Conservation (phyloP, 768 basidiomycete species). For the Favolaschia claudopus region DNA sequence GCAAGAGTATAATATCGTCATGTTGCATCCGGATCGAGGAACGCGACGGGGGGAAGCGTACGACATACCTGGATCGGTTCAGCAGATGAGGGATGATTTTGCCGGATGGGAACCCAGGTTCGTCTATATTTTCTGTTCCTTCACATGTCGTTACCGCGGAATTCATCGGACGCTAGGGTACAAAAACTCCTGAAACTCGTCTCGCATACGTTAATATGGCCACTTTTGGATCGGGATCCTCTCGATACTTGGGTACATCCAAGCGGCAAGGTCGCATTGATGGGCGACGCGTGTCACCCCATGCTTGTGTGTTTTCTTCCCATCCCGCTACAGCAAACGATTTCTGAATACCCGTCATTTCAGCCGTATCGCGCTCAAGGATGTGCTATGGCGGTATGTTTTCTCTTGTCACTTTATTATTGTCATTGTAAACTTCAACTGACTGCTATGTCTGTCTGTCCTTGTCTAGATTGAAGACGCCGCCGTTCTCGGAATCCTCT, state of each 20-base stretch:
- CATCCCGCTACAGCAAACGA: background rate
- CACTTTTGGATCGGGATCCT: conserved; percentile 57
- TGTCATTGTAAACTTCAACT: no score
- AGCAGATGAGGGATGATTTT: conserved; percentile 57
- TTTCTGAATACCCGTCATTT: background rate
- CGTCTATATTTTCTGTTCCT: background rate
- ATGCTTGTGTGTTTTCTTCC: conserved; percentile 43
- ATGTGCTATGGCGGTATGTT: conserved; percentile 57
- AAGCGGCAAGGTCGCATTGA: conserved; percentile 49
- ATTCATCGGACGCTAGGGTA: conserved; percentile 36
- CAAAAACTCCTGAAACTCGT: conserved; percentile 54
- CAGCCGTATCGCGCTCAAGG: conserved; percentile 66
- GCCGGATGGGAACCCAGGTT: conserved; percentile 52
- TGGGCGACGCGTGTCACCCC: conserved; percentile 66
- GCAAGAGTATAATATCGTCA: conserved; percentile 54
- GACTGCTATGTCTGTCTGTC: conserved; percentile 24
- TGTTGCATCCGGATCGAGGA: conserved; percentile 46
- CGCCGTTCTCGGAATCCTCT: conserved; percentile 56
- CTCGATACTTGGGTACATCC: conserved; percentile 58
- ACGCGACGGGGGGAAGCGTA: conserved; percentile 51
- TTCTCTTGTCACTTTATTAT: background rate
- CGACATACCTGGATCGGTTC: conserved; percentile 48
- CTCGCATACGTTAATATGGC: conserved; percentile 53
- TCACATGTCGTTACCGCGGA: background rate
- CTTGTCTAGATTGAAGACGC: conserved; percentile 64